Evolutionary conservation across 2,329 filamentous ascomycete genomes (phyloP).

Genomic region (Lasiodiplodia citricola): DNA sequence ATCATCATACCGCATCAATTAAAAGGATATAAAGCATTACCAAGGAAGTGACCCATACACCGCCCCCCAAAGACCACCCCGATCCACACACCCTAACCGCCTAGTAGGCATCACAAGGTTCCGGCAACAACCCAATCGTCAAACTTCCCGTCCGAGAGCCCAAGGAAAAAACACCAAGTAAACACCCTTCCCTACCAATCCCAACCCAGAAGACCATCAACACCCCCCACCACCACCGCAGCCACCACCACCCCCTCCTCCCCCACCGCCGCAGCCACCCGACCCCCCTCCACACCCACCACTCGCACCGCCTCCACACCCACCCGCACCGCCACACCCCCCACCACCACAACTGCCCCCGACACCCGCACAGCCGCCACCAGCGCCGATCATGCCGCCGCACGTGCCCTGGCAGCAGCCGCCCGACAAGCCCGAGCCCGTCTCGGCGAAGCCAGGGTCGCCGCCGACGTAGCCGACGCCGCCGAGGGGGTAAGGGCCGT

Average conservation of each 20-base stretch:
- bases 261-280: conserved; percentile 9
- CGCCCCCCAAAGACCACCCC: too few relatives aligned
- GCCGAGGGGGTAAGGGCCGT: conserved; percentile 48
- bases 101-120: too few relatives aligned
- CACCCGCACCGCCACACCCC: background rate
- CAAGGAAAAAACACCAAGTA: too few relatives aligned
- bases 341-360: conserved; percentile 24
- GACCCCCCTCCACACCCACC: conserved; percentile 13
- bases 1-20: too few relatives aligned
- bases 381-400: conserved; percentile 36
- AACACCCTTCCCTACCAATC: too few relatives aligned
- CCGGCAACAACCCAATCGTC: too few relatives aligned
- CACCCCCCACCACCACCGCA: conserved; percentile 5
- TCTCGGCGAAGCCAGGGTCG: conserved; percentile 44
- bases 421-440: conserved; percentile 47
- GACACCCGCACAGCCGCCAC: background rate
- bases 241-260: conserved; percentile 12
- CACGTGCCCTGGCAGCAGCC: conserved; percentile 59
- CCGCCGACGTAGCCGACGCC: conserved; percentile 39
- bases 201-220: too few relatives aligned
- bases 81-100: too few relatives aligned
- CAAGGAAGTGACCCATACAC: too few relatives aligned
- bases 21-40: too few relatives aligned
- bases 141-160: too few relatives aligned
- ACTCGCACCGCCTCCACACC: background rate